phyloP scores from a whole-genome alignment of 208 protist genomes.

The Crithidia expoeki region DNA sequence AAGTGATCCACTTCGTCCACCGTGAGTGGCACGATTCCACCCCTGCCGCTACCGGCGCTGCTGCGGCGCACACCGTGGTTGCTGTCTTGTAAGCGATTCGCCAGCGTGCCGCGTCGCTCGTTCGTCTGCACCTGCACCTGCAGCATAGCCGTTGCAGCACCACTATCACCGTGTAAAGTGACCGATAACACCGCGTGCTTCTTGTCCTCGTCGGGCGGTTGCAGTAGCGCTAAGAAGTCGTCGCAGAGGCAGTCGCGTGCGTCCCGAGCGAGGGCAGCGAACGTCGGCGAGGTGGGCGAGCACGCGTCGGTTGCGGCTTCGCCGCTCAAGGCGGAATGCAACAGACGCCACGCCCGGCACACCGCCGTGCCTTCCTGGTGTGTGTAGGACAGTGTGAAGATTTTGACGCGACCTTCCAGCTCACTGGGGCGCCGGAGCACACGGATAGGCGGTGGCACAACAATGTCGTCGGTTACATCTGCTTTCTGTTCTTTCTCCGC shows the following conservation, averaged over 20 bases:
- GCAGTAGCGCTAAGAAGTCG: slow-evolving; percentile 68
- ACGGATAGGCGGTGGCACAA: slow-evolving; percentile 27
- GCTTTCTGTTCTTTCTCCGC: background rate
- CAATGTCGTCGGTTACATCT: slow-evolving; percentile 2
- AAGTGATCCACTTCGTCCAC: slow-evolving; percentile 31
- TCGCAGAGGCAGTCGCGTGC: slow-evolving; percentile 50
- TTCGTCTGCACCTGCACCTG: slow-evolving; percentile 77
- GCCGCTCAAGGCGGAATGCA: slow-evolving; percentile 34
- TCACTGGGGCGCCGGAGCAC: slow-evolving; percentile 25
- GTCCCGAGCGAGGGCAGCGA: slow-evolving; percentile 33
- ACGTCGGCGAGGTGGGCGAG: slow-evolving; percentile 12
- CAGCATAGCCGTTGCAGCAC: slow-evolving; percentile 52
- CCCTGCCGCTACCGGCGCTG: slow-evolving; percentile 8
- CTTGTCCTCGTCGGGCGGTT: slow-evolving; percentile 43
- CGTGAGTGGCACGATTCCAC: slow-evolving; percentile 23
- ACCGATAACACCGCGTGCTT: slow-evolving; percentile 41
- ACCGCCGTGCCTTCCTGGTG: slow-evolving; percentile 73
- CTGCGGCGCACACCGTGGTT: slow-evolving; percentile 27
- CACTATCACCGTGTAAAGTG: slow-evolving; percentile 36
- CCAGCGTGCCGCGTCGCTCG: slow-evolving; percentile 56
- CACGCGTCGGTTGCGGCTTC: slow-evolving; percentile 3
- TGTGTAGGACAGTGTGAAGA: slow-evolving; percentile 63
- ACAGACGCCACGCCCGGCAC: slow-evolving; percentile 75
- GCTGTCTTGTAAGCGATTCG: slow-evolving; percentile 42
- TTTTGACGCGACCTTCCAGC: slow-evolving; percentile 52